Conservation (phyloP, 1,284 basidiomycete genomes). For the Moesziomyces sp. region DNA sequence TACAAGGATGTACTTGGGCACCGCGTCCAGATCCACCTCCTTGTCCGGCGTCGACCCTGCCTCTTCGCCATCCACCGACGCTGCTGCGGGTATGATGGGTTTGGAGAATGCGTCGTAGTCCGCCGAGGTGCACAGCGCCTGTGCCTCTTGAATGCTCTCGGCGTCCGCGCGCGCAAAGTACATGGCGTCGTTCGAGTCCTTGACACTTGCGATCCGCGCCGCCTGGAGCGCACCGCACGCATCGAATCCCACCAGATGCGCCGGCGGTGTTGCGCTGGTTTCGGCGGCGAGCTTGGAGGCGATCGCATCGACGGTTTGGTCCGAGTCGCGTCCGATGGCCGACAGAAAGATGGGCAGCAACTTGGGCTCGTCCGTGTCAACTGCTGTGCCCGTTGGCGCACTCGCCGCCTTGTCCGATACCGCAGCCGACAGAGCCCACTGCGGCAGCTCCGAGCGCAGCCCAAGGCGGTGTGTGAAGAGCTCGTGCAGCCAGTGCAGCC, state of each 20-base stretch:
- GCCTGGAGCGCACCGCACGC: slow-evolving; percentile 10
- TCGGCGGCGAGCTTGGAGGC: slow-evolving; percentile 18
- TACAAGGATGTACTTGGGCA: slow-evolving; percentile 58
- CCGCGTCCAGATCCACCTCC: slow-evolving; percentile 56
- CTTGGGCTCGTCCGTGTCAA: slow-evolving; percentile 36
- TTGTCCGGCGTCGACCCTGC: slow-evolving; percentile 26
- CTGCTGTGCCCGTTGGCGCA: slow-evolving; percentile 9
- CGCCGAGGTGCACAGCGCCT: slow-evolving; percentile 21
- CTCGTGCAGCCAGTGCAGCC: slow-evolving; percentile 36
- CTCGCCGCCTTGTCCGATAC: neutral
- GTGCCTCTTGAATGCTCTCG: slow-evolving; percentile 16
- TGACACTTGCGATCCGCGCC: slow-evolving; percentile 25
- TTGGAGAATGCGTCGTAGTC: slow-evolving; percentile 42
- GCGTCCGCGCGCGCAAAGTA: slow-evolving; percentile 69
- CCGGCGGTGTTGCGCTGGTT: neutral
- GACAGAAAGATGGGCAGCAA: slow-evolving; percentile 38
- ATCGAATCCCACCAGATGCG: slow-evolving; percentile 20
- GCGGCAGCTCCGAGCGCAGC: slow-evolving; percentile 36
- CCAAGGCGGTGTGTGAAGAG: slow-evolving; percentile 25
- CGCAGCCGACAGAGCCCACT: slow-evolving; percentile 15
- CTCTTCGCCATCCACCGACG: neutral
- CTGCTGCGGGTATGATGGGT: slow-evolving; percentile 18
- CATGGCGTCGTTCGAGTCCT: slow-evolving; percentile 75
- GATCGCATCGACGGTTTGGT: slow-evolving; percentile 3
- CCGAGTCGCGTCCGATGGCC: slow-evolving; percentile 8